These are phyloP conservation scores for Tylopilus balloui DNA, from an alignment of 768 basidiomycete genomes.

Conservation along the genomic window DNA sequence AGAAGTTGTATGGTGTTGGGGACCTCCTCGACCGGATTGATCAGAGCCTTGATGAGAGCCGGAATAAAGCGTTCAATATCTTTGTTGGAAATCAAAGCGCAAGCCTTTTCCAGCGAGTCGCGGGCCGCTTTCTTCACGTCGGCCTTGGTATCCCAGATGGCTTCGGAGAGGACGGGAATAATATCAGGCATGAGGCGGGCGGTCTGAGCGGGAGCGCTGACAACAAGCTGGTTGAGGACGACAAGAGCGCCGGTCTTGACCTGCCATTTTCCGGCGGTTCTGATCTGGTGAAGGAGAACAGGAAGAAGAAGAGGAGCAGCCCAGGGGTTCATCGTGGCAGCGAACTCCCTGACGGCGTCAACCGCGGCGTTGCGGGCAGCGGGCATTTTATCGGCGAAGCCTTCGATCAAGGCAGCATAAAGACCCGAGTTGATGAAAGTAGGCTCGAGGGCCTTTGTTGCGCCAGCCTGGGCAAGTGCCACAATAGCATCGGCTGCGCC, in stretches of 20 bases:
- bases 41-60: constrained; percentile 94
- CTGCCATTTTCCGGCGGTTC: constrained; percentile 97
- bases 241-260: constrained; percentile 85
- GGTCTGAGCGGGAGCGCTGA: constrained; percentile 74
- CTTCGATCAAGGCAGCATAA: constrained; percentile 81
- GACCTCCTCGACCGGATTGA: constrained; percentile 99
- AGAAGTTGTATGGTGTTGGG: constrained; percentile 92
- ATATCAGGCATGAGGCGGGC: constrained; percentile 92
- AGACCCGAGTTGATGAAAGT: constrained; percentile 83
- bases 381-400: constrained; percentile 93
- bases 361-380: constrained; percentile 81
- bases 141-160: constrained; percentile 98
- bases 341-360: constrained; percentile 74
- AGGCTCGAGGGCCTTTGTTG: constrained; percentile 80
- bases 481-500: constrained; percentile 74
- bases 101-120: constrained; percentile 90
- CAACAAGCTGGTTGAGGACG: constrained; percentile 83
- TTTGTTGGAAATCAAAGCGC: constrained; percentile 95
- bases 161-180: constrained; percentile 89
- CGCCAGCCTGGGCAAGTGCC: constrained; percentile 63
- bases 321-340: constrained; percentile 84
- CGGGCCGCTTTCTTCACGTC: constrained; percentile 99
- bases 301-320: constrained; percentile 79
- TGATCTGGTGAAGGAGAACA: constrained; percentile 86
- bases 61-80: constrained; percentile 97